Evolutionary conservation across 805 yeast species (phyloP).

Genomic region (Schwanniomyces sp.): DNA sequence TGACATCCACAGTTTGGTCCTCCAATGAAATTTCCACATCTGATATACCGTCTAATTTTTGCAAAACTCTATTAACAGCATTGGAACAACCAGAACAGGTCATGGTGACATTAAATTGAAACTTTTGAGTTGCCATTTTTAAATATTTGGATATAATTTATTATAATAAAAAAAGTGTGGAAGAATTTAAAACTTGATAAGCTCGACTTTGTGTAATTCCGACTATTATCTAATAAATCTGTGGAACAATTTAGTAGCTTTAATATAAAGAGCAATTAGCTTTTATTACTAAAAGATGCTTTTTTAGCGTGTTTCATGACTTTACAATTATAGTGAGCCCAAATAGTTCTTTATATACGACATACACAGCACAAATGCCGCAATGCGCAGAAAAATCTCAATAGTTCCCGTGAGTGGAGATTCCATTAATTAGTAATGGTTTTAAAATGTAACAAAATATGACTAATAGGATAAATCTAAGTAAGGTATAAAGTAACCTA

Average conservation of each 20-base stretch:
- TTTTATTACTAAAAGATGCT: no score
- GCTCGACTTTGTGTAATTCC: not conserved
- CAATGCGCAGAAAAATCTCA: not conserved
- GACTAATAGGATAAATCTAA: not conserved
- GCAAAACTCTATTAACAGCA: constrained; percentile 79
- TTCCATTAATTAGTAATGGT: not conserved
- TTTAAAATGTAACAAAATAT: not conserved
- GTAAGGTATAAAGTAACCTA: no score
- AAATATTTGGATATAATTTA: not conserved
- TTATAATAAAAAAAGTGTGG: not conserved
- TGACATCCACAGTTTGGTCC: constrained; percentile 78
- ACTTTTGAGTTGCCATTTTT: constrained; percentile 54
- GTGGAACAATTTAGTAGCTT: no score
- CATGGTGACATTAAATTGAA: constrained; percentile 83
- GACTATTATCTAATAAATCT: not conserved
- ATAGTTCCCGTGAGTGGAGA: not conserved
- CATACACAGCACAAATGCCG: not conserved
- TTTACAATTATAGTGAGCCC: no score
- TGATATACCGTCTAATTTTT: constrained; percentile 70
- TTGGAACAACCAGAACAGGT: constrained; percentile 84
- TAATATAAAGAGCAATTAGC: no score
- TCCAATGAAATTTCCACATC: constrained; percentile 74
- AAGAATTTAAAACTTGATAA: not conserved
- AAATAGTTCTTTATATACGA: no score
- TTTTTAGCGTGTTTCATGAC: no score